Base-by-base conservation (phyloP, 768 basidiomycete genomes). In the Lactifluus pinguis region DNA sequence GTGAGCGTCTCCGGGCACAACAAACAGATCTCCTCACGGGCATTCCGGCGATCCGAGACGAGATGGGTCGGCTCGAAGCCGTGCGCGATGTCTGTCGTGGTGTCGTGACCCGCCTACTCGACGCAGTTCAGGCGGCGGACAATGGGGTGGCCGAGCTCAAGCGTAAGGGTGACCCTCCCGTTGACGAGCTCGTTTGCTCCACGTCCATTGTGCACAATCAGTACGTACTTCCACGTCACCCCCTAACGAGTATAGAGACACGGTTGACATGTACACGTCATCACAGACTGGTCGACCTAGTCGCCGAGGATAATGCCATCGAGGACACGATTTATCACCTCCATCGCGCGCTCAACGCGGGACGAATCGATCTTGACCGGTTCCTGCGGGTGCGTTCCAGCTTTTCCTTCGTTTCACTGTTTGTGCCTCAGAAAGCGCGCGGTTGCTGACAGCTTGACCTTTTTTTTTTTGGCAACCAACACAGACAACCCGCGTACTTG, bases 261-360 rank as follows among this genome's bases (percentile, higher is more conserved):
- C n/a, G n/a, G n/a, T n/a, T 49, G 50, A 58, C 47, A 34, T 48
- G 38, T 32, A 54, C 41, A 21, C 19, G 13, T 36, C 45, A 34
- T 9, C 1, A 41, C 70, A 98, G 95, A 74, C 77, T 99, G 25
- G 86, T 98, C 66, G 91, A 98, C 70, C 80, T 98, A 32, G 87
- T 98, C n/a, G 95, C 97, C n/a, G 97, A 99, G 72, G 97, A 98
- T 73, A 94, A 93, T 68, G 93, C 95, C 1, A 94, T 98, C 70
- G 95, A 98, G 74, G 97, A 98, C 72, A 95, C 95, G 49, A 89
- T 97, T 61, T 99, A 98, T 75, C 94, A 98, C 72, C 81, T 99
- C 50, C 92, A 95, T 65, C 82, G 94, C 63, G 95, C 94, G 0
- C 77, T 99, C 64, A 97, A 97, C 70, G 77, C 86, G 55, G 91